A percentile compares a stretch with the other conserved stretches of the same genome.
Conservation (phyloP, 106 monocot genomes). For the Apostasia ramifera region DNA sequence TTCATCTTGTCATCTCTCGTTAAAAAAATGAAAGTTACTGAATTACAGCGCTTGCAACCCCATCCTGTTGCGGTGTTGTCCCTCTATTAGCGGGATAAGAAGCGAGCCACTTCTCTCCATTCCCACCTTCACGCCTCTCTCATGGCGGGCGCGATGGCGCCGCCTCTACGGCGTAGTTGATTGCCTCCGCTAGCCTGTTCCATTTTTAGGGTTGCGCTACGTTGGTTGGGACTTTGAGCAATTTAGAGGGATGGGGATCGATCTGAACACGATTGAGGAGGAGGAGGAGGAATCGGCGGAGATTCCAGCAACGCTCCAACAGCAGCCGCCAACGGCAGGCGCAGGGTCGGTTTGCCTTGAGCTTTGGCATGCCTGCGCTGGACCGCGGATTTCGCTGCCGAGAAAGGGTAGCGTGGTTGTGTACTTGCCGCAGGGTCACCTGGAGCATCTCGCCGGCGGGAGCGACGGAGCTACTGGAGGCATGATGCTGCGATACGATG, state of each 20-base stretch:
- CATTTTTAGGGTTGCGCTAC: neutral
- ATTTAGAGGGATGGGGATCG: slow-evolving; percentile 52
- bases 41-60: too few relatives aligned
- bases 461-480: neutral
- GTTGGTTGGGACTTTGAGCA: neutral
- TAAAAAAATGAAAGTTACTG: neutral
- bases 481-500: slow-evolving; percentile 3
- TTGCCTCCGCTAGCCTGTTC: neutral
- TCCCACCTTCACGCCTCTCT: neutral
- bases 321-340: neutral
- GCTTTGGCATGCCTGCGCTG: slow-evolving; percentile 97
- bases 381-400: slow-evolving; percentile 65
- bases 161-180: neutral
- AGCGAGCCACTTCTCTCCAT: neutral
- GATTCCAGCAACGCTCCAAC: neutral
- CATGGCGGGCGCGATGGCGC: neutral
- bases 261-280: slow-evolving; percentile 78
- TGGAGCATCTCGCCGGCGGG: slow-evolving; percentile 45
- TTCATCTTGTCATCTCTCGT: slow-evolving; percentile 1
- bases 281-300: slow-evolving; percentile 28
- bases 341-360: slow-evolving; percentile 59
- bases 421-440: slow-evolving; percentile 90
- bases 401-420: slow-evolving; percentile 75
- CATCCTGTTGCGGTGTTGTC: neutral
- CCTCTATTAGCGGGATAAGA: neutral